Percentiles rank a stretch among this genome's conserved stretches.
phyloP scores from a whole-genome alignment of 352 stramenopile species.

The Pythium inflatum region DNA sequence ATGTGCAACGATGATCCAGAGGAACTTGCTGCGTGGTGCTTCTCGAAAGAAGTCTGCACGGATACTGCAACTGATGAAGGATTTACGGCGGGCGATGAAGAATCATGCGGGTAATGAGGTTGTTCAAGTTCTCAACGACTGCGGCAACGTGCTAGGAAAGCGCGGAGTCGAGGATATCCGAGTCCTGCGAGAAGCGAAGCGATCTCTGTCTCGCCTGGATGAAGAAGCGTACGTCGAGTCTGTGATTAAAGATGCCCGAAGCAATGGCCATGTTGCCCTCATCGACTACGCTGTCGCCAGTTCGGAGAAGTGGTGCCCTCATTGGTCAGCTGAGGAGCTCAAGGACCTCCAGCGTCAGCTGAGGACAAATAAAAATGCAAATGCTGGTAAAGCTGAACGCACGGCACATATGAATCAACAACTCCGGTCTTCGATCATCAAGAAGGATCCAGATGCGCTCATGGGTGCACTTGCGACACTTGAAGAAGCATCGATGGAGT shows the following conservation, averaged over 20 bases:
- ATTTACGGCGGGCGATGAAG: constrained; percentile 56
- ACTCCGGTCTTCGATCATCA: constrained; percentile 62
- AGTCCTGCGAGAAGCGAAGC: constrained; percentile 51
- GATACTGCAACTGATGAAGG: constrained; percentile 61
- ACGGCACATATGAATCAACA: constrained; percentile 52
- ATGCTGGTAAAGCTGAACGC: constrained; percentile 43
- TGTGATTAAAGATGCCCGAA: constrained; percentile 63
- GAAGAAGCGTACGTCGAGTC: constrained; percentile 82
- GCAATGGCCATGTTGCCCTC: constrained; percentile 58
- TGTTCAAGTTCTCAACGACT: constrained; percentile 63
- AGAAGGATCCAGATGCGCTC: constrained; percentile 65
- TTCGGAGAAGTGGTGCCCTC: constrained; percentile 65
- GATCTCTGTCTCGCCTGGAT: constrained; percentile 62
- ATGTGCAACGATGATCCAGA: constrained; percentile 83
- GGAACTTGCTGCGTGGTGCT: constrained; percentile 73
- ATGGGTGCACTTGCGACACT: constrained; percentile 72
- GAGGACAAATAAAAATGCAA: constrained; percentile 32
- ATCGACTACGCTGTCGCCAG: constrained; percentile 69
- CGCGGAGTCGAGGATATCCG: constrained; percentile 60
- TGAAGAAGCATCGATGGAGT: constrained; percentile 67
- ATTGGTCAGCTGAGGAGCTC: constrained; percentile 57
- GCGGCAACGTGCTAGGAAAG: constrained; percentile 62
- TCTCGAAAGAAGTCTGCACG: constrained; percentile 67
- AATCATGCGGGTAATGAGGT: constrained; percentile 64
- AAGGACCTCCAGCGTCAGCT: constrained; percentile 28